Evolutionary conservation across 192 early-diverging fungal species (phyloP).

Genomic region (Podila horticola): DNA sequence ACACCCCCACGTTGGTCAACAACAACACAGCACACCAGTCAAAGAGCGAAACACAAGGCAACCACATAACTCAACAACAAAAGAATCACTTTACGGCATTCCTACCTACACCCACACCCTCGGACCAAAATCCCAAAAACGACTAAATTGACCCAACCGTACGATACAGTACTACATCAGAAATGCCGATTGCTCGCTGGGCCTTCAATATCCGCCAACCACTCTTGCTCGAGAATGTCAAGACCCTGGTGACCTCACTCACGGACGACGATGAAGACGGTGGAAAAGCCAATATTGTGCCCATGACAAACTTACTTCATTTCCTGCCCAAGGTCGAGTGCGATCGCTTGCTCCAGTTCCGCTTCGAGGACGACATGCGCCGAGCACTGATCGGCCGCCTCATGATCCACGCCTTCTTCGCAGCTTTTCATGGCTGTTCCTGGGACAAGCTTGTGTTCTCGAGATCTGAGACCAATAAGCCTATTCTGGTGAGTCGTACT

Average conservation of each 20-base stretch:
- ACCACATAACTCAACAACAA: neutral
- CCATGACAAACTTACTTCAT: conserved; percentile 35
- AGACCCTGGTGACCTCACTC: conserved; percentile 36
- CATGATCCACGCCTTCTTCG: conserved; percentile 51
- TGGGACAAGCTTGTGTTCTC: conserved; percentile 46
- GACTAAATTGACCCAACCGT: no score
- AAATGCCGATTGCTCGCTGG: conserved; percentile 45
- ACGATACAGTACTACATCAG: neutral
- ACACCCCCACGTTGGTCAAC: neutral
- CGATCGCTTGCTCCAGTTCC: conserved; percentile 33
- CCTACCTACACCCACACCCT: no score
- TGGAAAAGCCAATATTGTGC: conserved; percentile 32
- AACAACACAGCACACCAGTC: conserved; percentile 1
- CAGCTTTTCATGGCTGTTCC: conserved; percentile 14
- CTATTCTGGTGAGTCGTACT: conserved; percentile 31
- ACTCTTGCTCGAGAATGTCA: conserved; percentile 35
- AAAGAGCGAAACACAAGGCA: neutral
- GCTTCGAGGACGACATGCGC: conserved; percentile 39
- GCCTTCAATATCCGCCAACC: conserved; percentile 48
- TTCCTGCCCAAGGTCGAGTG: conserved; percentile 38
- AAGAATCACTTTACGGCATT: neutral
- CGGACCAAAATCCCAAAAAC: no score
- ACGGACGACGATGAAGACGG: conserved; percentile 11
- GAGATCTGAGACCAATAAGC: conserved; percentile 33
- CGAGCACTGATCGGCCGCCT: conserved; percentile 36